Conservation (phyloP, 1,139 yeast species). For the Meyerozyma athensensis region DNA sequence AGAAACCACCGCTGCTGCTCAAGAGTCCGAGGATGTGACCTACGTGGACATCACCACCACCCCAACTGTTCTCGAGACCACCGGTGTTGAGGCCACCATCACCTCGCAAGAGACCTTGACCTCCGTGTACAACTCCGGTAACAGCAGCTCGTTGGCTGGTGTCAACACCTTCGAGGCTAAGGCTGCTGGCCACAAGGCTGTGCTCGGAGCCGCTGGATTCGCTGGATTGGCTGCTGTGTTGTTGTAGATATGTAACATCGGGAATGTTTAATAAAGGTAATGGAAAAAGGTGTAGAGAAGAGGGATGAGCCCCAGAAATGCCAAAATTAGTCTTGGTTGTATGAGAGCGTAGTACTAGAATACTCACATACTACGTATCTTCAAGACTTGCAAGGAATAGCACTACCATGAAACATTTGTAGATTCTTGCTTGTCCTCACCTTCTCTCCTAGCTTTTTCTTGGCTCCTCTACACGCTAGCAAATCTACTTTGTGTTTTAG, state of each 20-base stretch:
- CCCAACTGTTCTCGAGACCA: conserved; percentile 33
- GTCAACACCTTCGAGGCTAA: conserved; percentile 23
- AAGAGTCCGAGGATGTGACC: conserved; percentile 14
- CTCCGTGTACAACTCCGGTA: conserved; percentile 19
- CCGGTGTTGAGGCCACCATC: conserved; percentile 32
- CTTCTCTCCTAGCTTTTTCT: neutral
- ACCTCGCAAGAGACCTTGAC: conserved; percentile 31
- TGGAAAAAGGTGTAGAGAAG: no score
- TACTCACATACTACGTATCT: no score
- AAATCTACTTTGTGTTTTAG: neutral
- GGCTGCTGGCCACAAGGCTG: conserved; percentile 23
- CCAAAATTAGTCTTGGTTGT: no score
- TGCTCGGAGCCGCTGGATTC: conserved; percentile 38
- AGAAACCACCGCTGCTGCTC: conserved; percentile 12
- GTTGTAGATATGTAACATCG: conserved; percentile 19
- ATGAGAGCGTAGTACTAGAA: no score
- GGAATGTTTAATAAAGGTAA: conserved; percentile 2
- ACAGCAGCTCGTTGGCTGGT: conserved; percentile 15
- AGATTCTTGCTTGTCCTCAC: no score
- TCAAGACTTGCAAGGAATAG: no score
- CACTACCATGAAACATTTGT: no score
- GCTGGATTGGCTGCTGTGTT: conserved; percentile 44
- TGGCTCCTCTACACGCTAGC: neutral
- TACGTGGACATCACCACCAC: conserved; percentile 21
- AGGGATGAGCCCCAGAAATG: no score